Base-by-base conservation (phyloP, 495 filamentous ascomycete genomes). In the Aspergillus steynii region DNA sequence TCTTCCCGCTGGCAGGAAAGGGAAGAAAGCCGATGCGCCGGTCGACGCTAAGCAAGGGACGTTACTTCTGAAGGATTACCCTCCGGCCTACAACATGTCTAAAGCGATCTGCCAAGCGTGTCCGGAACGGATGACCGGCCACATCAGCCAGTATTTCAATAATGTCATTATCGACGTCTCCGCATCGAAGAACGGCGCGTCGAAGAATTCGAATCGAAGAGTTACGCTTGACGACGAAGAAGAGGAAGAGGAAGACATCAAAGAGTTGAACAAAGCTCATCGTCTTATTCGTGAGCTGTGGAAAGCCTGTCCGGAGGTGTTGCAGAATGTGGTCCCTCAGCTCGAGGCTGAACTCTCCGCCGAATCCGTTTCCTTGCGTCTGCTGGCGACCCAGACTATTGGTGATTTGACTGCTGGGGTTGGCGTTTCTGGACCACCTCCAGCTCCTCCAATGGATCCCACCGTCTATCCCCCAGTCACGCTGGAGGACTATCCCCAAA, bases 101-200 rank as follows among this genome's bases (percentile, higher is more conserved):
- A 96, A 93, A 73, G 88, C 88, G 5, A 88, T 99, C 31, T 99
- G 95, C 73, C 95, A 94, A 66, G 78, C 82, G n/a, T 94, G 87
- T 59, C 86, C 90, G 2, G 95, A 96, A 61, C 91, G 93, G 71
- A 97, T 99, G 94, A 88, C 91, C 1, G 87, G 92, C 53, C 89
- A 92, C 65, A 88, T 97, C 57, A 93, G 92, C 63, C 93, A 96
- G 68, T 99, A 97, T 70, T 99, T 99, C 74, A 95, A 93, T 72
- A 92, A 97, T 60, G 91, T 98, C 27, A 94, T 99, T 56, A 85
- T 97, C 50, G 91, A 97, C 65, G 88, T 90, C 12, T 92, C 94
- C 0, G 82, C 85, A 2, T 67, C 71, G 1, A 55, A 71, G 14
- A 77, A 81, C 25, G 71, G 73, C 4, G 64, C 68, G 45, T 65